A percentile compares a stretch with the other conserved stretches of the same genome.
Conservation (phyloP, 306 rosid species). For the Ormosia emarginata region DNA sequence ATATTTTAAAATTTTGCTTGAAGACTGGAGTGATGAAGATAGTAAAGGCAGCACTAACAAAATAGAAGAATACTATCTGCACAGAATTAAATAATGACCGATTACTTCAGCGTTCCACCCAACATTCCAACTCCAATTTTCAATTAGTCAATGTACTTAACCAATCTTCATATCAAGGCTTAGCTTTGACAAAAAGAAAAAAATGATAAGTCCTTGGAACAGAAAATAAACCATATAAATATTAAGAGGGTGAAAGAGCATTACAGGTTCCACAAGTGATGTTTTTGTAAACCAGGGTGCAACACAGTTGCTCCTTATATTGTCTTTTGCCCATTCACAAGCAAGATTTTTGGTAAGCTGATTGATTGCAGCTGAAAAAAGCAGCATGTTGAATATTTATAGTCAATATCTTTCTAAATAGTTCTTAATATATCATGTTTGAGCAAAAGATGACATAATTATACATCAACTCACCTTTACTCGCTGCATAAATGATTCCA, state of each 20-base stretch:
- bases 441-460: slow-evolving; percentile 13
- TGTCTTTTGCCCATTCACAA: slow-evolving; percentile 97
- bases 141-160: neutral
- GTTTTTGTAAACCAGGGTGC: slow-evolving; percentile 85
- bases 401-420: neutral
- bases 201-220: neutral
- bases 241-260: slow-evolving; percentile 22
- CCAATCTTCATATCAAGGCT: neutral
- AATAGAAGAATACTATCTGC: neutral
- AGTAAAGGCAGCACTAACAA: neutral
- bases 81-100: neutral
- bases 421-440: neutral
- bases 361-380: slow-evolving; percentile 77
- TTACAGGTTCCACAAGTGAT: slow-evolving; percentile 60
- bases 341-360: slow-evolving; percentile 73
- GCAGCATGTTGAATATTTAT: neutral
- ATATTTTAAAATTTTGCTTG: neutral
- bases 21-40: neutral
- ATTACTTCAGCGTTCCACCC: neutral
- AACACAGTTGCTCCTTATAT: slow-evolving; percentile 74
- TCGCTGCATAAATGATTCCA: slow-evolving; percentile 70
- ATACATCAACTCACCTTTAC: slow-evolving; percentile 58
- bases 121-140: neutral
- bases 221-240: neutral
- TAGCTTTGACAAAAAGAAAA: neutral